A percentile compares a stretch with the other conserved stretches of the same genome.
Evolutionary conservation across 805 yeast genomes (phyloP).

Genomic region (Zygosaccharomyces siamensis): DNA sequence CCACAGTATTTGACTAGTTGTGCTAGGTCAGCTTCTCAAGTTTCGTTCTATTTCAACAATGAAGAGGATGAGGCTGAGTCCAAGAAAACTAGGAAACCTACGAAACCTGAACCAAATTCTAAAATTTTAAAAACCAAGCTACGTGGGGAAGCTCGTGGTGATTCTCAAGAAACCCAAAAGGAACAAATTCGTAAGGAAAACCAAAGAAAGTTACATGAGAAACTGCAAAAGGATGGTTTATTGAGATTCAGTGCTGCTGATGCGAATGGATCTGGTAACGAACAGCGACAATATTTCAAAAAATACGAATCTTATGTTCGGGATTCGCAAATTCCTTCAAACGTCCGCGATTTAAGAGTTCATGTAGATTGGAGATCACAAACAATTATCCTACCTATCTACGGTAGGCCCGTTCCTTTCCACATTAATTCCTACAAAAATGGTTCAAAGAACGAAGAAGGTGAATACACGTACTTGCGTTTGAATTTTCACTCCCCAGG

Average conservation of each 20-base stretch:
- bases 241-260: slow-evolving; percentile 76
- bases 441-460: slow-evolving; percentile 94
- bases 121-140: slow-evolving; percentile 73
- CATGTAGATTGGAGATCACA: slow-evolving; percentile 85
- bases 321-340: slow-evolving; percentile 84
- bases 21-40: slow-evolving; percentile 64
- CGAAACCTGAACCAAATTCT: slow-evolving; percentile 41
- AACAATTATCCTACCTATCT: slow-evolving; percentile 83
- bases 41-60: slow-evolving; percentile 79
- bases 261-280: slow-evolving; percentile 51
- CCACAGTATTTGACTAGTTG: slow-evolving; percentile 69
- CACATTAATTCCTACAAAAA: slow-evolving; percentile 91
- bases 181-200: slow-evolving; percentile 77
- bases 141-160: slow-evolving; percentile 63
- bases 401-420: slow-evolving; percentile 97
- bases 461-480: slow-evolving; percentile 86
- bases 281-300: slow-evolving; percentile 60
- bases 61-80: slow-evolving; percentile 47
- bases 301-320: slow-evolving; percentile 91
- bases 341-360: slow-evolving; percentile 76
- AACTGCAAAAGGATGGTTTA: slow-evolving; percentile 81
- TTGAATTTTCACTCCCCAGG: slow-evolving; percentile 94
- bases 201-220: slow-evolving; percentile 78
- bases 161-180: slow-evolving; percentile 66
- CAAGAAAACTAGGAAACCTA: slow-evolving; percentile 39